A percentile compares a stretch with the other conserved stretches of the same genome.
Evolutionary conservation across 306 rosid species (phyloP).

Genomic region (Rosa persica): DNA sequence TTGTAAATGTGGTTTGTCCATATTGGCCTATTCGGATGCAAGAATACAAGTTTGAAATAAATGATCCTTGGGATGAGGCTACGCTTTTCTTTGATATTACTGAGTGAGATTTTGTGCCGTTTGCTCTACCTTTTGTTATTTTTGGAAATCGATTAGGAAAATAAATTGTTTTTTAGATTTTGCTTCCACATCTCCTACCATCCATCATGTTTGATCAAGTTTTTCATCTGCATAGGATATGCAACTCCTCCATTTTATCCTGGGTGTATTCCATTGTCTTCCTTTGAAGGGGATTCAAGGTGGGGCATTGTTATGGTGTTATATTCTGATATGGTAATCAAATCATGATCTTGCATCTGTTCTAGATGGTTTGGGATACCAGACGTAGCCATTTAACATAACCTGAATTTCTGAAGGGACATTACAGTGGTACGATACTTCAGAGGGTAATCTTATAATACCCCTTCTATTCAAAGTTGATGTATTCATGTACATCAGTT

Average conservation of each 20-base stretch:
- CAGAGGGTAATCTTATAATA: not conserved
- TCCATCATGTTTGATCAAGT: not conserved
- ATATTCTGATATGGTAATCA: not conserved
- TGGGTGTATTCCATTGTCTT: not conserved
- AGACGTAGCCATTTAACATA: too few species aligned
- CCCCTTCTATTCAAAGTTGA: not conserved
- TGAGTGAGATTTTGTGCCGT: conserved; percentile 40
- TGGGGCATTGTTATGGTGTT: not conserved
- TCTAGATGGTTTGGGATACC: not conserved
- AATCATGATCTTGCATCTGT: not conserved
- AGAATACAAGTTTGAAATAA: conserved; percentile 89
- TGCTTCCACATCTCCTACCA: not conserved
- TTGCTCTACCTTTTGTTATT: too few species aligned
- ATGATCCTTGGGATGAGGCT: conserved; percentile 96
- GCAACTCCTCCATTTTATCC: not conserved
- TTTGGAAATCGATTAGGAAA: not conserved
- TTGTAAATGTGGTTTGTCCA: conserved; percentile 78
- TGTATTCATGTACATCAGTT: not conserved
- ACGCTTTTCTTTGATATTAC: conserved; percentile 90
- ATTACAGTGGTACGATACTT: not conserved
- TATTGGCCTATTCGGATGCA: conserved; percentile 86
- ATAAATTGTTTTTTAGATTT: not conserved
- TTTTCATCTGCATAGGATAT: not conserved
- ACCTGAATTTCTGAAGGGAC: not conserved
- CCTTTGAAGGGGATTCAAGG: not conserved